Evolutionary conservation across 352 stramenopile species (phyloP).

Genomic region (Thalassiosira livingstoniorum): DNA sequence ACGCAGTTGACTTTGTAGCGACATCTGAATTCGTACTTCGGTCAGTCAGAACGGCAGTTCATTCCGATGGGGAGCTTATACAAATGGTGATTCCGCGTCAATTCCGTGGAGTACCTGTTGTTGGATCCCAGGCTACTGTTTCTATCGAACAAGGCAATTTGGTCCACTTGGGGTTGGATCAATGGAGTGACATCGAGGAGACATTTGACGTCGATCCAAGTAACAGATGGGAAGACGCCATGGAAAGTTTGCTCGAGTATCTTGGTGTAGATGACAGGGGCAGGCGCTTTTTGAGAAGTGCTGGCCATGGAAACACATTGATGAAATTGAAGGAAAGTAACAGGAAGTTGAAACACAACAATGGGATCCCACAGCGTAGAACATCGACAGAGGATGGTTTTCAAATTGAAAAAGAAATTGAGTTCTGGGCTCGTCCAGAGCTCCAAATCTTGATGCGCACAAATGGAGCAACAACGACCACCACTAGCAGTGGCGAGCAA

Average conservation of each 20-base stretch:
- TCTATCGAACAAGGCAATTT: constrained; percentile 1
- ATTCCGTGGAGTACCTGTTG: background rate
- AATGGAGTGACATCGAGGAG: background rate
- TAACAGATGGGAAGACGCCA: background rate
- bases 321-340: background rate
- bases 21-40: background rate
- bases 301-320: background rate
- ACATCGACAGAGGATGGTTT: too few species aligned
- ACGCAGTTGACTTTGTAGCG: background rate
- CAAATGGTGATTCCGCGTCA: background rate
- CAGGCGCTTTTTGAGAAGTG: too few species aligned
- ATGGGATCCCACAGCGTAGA: too few species aligned
- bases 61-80: constrained; percentile 1
- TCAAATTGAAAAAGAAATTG: too few species aligned
- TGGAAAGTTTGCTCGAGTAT: background rate
- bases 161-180: background rate
- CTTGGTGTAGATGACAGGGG: background rate
- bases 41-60: background rate
- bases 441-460: background rate
- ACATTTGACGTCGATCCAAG: background rate
- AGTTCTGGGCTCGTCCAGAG: background rate
- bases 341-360: too few species aligned
- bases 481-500: too few species aligned
- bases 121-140: background rate
- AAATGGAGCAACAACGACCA: too few species aligned